Evolutionary conservation across 2,329 filamentous ascomycete species (phyloP).

Genomic region (Chrysoporthe puriensis): DNA sequence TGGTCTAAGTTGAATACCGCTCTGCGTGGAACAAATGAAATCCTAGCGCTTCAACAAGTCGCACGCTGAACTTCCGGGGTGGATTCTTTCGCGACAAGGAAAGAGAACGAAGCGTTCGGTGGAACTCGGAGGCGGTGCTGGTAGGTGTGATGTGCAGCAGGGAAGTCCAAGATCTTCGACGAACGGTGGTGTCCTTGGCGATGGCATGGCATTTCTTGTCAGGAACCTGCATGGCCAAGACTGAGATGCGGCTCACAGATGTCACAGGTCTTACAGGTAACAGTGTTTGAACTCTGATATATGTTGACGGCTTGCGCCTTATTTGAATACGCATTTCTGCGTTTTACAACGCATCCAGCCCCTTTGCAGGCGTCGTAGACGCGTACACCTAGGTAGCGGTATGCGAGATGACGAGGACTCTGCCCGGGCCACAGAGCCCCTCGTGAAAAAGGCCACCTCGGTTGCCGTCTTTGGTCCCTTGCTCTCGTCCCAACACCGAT

Average conservation of each 20-base stretch:
- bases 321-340: background rate
- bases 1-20: background rate
- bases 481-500: background rate
- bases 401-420: conserved; percentile 16
- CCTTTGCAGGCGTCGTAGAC: background rate
- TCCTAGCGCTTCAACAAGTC: background rate
- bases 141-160: too few species aligned
- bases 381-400: conserved; percentile 7
- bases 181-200: background rate
- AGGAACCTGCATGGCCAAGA: background rate
- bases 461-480: conserved; percentile 2
- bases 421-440: conserved; percentile 1
- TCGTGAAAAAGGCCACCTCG: background rate
- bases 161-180: background rate
- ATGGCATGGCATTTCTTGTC: background rate
- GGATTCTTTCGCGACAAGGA: background rate
- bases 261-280: background rate
- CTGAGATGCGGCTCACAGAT: background rate
- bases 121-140: background rate
- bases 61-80: background rate
- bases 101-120: background rate
- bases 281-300: background rate
- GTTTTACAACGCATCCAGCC: background rate
- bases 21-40: background rate
- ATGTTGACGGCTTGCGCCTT: background rate